These are phyloP conservation scores for Colletotrichum abscissum DNA, from an alignment of 2,329 filamentous ascomycete genomes.

Conservation along the genomic window DNA sequence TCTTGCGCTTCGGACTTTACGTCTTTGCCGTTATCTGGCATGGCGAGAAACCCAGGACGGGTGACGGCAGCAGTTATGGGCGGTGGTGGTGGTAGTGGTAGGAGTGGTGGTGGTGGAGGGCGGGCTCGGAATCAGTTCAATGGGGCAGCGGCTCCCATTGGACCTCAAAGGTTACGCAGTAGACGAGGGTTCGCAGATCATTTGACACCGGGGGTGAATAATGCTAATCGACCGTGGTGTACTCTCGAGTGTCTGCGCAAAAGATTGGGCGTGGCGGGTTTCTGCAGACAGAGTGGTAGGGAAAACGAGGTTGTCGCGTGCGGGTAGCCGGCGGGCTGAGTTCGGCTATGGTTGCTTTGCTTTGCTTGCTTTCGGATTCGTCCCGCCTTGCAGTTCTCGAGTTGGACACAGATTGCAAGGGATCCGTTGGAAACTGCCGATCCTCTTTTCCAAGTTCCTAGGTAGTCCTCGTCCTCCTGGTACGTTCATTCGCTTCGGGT, in stretches of 20 bases:
- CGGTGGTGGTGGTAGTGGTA: not conserved
- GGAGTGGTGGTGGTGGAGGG: not conserved
- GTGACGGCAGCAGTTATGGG: not conserved
- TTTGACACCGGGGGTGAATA: conserved; percentile 17
- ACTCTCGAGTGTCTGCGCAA: not conserved
- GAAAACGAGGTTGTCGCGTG: conserved; percentile 10
- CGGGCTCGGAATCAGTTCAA: conserved; percentile 43
- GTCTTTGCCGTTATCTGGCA: conserved; percentile 51
- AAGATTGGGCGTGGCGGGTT: not conserved
- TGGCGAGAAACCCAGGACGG: conserved; percentile 37
- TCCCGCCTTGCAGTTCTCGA: not conserved
- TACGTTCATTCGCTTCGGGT: not conserved
- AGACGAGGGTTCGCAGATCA: conserved; percentile 52
- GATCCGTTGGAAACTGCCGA: not conserved
- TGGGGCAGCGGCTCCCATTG: conserved; percentile 53
- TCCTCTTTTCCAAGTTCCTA: not conserved
- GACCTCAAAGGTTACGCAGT: conserved; percentile 56
- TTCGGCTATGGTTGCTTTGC: not conserved
- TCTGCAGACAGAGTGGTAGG: not conserved
- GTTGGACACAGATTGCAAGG: not conserved
- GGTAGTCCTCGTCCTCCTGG: not conserved
- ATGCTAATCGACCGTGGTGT: not conserved
- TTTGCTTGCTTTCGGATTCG: not conserved
- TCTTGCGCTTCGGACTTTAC: conserved; percentile 51
- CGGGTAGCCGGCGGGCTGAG: conserved; percentile 3